Conservation (phyloP, 2,329 filamentous ascomycete genomes). For the Anthostomella pinea region DNA sequence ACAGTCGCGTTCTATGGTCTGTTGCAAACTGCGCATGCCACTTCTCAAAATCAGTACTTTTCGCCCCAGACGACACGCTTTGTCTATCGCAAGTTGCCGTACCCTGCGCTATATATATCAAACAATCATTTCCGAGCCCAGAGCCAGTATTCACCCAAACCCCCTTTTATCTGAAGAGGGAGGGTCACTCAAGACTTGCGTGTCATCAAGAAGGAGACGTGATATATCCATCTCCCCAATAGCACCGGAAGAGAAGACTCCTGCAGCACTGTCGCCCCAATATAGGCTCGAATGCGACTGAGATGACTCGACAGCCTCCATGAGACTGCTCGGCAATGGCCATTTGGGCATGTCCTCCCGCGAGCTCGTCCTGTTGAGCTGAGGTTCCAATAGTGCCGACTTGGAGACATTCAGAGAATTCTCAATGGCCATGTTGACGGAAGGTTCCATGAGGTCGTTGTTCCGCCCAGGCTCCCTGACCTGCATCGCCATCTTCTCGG, state of each 20-base stretch:
- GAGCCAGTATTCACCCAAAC: conserved; percentile 19
- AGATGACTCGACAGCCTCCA: conserved; percentile 33
- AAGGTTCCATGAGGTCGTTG: conserved; percentile 49
- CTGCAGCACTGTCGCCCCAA: conserved; percentile 40
- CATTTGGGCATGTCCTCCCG: conserved; percentile 48
- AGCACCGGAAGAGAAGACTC: conserved; percentile 37
- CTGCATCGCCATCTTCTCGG: conserved; percentile 53
- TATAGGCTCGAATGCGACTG: conserved; percentile 41
- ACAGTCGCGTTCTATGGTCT: too few species aligned
- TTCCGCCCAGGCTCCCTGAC: conserved; percentile 39
- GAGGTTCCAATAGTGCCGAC: conserved; percentile 37
- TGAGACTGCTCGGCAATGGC: conserved; percentile 32
- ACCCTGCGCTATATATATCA: background rate
- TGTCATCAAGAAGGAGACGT: conserved; percentile 56
- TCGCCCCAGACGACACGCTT: too few species aligned
- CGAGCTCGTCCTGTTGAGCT: conserved; percentile 39
- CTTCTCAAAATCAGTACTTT: too few species aligned
- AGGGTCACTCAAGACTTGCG: conserved; percentile 28
- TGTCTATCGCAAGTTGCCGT: background rate
- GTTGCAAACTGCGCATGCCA: too few species aligned
- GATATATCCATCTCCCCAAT: conserved; percentile 62
- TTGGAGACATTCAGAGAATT: conserved; percentile 42
- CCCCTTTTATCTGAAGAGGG: conserved; percentile 27
- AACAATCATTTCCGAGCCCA: conserved; percentile 1
- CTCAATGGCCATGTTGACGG: conserved; percentile 47